A percentile compares a stretch with the other conserved stretches of the same genome.
phyloP scores from a whole-genome alignment of 2,329 filamentous ascomycete genomes.

The Leptographium procerum region DNA sequence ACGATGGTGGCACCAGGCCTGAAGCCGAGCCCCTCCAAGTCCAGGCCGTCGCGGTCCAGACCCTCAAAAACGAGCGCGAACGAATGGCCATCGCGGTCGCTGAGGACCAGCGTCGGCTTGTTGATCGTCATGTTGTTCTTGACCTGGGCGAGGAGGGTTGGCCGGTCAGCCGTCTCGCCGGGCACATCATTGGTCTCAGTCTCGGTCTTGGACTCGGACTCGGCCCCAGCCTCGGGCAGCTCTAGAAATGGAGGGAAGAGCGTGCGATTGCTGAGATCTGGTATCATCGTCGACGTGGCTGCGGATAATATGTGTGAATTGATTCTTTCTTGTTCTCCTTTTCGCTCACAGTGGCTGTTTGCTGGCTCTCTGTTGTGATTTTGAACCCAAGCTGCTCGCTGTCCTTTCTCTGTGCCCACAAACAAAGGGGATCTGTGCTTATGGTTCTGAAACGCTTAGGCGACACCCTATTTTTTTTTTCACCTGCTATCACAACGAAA shows the following conservation, averaged over 20 bases:
- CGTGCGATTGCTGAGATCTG: slow-evolving; percentile 21
- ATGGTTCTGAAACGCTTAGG: not conserved
- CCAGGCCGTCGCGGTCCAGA: slow-evolving; percentile 21
- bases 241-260: slow-evolving; percentile 24
- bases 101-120: slow-evolving; percentile 34
- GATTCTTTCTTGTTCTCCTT: not conserved
- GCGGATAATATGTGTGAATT: not conserved
- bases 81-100: slow-evolving; percentile 25
- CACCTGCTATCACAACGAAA: no score
- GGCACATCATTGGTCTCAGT: not conserved
- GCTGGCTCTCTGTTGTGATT: no score
- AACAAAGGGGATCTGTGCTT: not conserved
- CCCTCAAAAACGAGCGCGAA: slow-evolving; percentile 37
- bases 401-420: not conserved
- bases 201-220: no score
- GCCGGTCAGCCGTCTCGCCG: slow-evolving; percentile 8
- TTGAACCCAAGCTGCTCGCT: not conserved
- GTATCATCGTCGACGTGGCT: slow-evolving; percentile 12
- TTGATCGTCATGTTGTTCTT: slow-evolving; percentile 37
- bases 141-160: slow-evolving; percentile 33
- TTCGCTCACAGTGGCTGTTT: not conserved
- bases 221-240: slow-evolving; percentile 15
- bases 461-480: not conserved
- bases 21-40: slow-evolving; percentile 21
- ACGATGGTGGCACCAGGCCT: slow-evolving; percentile 28